Evolutionary conservation across 306 rosid species (phyloP), one percentile per base, ranked within the genome.

Genomic region (Arachis stenosperma): DNA sequence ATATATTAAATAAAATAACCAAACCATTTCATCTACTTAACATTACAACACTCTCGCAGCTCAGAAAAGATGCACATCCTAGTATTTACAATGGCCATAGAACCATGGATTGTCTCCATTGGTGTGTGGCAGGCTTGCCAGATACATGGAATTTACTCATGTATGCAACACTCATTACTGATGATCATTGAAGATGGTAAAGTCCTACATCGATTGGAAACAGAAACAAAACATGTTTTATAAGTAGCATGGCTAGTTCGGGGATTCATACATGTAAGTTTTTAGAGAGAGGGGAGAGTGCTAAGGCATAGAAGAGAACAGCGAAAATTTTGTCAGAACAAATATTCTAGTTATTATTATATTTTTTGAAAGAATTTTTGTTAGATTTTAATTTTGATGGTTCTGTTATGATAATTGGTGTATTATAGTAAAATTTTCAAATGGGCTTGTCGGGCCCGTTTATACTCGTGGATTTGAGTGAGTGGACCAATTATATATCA

Each of bases 1-100:
- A 70, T 30, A 84, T 85, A 33, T 76, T 88, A 60, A 33, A 65
- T 13, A 73, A 5, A 37, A 76, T 85, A 6, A 70, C 54, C 55
- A 85, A 85, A 14, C 84, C 84, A 27, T 71, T 87, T 81, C 83
- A 84, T 2, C 37, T 88, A 63, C 82, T 90, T 0, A 54, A 90
- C 83, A 88, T 90, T 7, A 90, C 97, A 64, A 81, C 83, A 17
- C 81, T 90, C 8, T 85, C 97, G 15, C 86, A 86, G 17, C 81
- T 90, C 7, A 88, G 97, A 81, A 90, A 90, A 82, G 94, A 88
- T 82, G 94, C 79, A 40, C 97, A 90, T 79, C 88, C 90, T 6
- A 76, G 88, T 65, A 42, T 77, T 61, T 81, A 81, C 64, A 90
- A 85, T 75, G 84, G 22, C 11, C 81, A 85, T 64, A 81, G 4